phyloP scores from a whole-genome alignment of 352 stramenopile genomes.

The Aphanomyces invadans region DNA sequence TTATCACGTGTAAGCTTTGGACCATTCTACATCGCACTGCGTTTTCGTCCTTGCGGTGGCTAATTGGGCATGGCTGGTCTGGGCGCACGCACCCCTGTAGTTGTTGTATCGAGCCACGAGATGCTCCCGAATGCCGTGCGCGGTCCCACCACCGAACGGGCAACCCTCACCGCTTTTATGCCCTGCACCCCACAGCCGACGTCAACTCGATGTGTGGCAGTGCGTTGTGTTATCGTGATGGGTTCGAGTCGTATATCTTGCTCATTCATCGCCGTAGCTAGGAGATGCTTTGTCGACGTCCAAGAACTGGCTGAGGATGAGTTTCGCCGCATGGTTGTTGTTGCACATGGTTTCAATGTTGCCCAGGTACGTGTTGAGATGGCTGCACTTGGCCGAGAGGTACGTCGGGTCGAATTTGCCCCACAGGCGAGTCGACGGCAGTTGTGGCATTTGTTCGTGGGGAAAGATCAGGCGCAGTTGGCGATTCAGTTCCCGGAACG shows the following conservation, averaged over 20 bases:
- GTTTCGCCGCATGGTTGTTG: background rate
- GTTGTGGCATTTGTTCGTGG: conserved; percentile 59
- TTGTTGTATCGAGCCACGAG: too few relatives aligned
- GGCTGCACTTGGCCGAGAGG: conserved; percentile 27
- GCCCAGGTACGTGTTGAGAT: conserved; percentile 17
- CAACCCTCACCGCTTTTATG: too few relatives aligned
- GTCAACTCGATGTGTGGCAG: background rate
- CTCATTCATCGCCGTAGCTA: conserved; percentile 1
- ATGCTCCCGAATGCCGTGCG: too few relatives aligned
- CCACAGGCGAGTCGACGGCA: conserved; percentile 72
- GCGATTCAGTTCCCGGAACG: conserved; percentile 68
- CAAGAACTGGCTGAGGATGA: conserved; percentile 11
- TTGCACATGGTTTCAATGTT: conserved; percentile 20
- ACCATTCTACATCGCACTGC: too few relatives aligned
- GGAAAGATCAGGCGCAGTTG: conserved; percentile 69
- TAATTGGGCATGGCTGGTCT: too few relatives aligned
- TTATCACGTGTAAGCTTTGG: too few relatives aligned
- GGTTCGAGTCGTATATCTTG: background rate
- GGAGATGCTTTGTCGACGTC: conserved; percentile 9
- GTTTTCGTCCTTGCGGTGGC: too few relatives aligned
- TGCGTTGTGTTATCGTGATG: background rate
- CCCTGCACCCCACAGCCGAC: too few relatives aligned
- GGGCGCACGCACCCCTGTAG: too few relatives aligned
- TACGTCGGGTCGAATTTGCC: conserved; percentile 79
- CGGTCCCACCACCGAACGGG: too few relatives aligned